Conservation (phyloP, 257 asterid genomes). For the Lycium ferocissimum region DNA sequence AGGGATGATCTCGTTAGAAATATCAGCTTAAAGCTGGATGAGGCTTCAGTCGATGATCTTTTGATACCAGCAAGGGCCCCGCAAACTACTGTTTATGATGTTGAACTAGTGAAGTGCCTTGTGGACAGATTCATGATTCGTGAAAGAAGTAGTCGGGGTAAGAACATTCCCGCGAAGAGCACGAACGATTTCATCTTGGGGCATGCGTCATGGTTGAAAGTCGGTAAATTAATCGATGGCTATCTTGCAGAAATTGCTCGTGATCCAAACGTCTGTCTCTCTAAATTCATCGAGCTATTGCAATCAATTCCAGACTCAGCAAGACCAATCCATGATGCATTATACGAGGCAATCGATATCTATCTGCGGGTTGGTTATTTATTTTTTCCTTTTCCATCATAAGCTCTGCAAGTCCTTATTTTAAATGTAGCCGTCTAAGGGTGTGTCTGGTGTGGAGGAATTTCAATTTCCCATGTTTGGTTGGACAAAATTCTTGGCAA, state of each 20-base stretch:
- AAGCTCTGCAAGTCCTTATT: not conserved
- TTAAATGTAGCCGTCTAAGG: not conserved
- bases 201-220: conserved; percentile 69
- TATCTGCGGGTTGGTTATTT: conserved; percentile 61
- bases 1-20: conserved; percentile 64
- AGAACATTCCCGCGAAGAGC: conserved; percentile 36
- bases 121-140: conserved; percentile 60
- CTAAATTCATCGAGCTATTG: conserved; percentile 60
- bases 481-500: too few species aligned
- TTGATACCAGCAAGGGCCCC: conserved; percentile 80
- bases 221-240: conserved; percentile 68
- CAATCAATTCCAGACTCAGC: conserved; percentile 75
- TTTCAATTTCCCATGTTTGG: too few species aligned
- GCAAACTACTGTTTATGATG: conserved; percentile 64
- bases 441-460: too few species aligned
- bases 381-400: not conserved
- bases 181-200: conserved; percentile 63
- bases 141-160: conserved; percentile 45
- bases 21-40: conserved; percentile 69
- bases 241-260: conserved; percentile 69
- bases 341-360: conserved; percentile 75
- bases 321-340: conserved; percentile 79
- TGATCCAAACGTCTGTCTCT: conserved; percentile 61
- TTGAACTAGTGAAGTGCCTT: conserved; percentile 69
- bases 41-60: conserved; percentile 72